Conservation (phyloP, 805 yeast genomes). For the Sugiyamaella valdiviana region DNA sequence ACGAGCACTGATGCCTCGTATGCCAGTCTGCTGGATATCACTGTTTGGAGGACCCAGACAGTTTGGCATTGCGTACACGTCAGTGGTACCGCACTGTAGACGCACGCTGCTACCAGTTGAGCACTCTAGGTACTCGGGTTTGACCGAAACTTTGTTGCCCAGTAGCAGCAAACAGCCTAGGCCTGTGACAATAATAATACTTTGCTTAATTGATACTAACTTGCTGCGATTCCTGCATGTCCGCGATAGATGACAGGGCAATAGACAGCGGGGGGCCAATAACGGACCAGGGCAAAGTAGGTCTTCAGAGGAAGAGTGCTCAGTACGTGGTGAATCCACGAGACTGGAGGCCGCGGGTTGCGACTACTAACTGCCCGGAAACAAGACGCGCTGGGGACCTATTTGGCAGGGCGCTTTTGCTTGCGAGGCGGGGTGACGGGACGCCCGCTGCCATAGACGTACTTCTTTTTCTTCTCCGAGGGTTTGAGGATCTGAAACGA, state of each 20-base stretch:
- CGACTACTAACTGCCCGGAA: no score
- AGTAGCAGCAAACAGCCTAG: no score
- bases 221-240: neutral
- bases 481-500: slow-evolving; percentile 91
- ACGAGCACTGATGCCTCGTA: no score
- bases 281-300: neutral
- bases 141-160: no score
- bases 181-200: neutral
- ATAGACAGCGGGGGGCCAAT: neutral
- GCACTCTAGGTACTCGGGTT: no score
- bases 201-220: neutral
- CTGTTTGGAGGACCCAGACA: no score
- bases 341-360: neutral
- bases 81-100: no score
- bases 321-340: neutral
- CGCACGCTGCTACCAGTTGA: no score
- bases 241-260: neutral
- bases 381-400: neutral
- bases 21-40: no score
- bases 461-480: slow-evolving; percentile 89
- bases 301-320: no score
- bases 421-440: slow-evolving; percentile 57
- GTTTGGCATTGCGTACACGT: no score
- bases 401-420: slow-evolving; percentile 26
- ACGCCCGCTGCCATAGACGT: slow-evolving; percentile 43